Evolutionary conservation across 1,284 basidiomycete species (phyloP).

Genomic region (Hemileia vastatrix): DNA sequence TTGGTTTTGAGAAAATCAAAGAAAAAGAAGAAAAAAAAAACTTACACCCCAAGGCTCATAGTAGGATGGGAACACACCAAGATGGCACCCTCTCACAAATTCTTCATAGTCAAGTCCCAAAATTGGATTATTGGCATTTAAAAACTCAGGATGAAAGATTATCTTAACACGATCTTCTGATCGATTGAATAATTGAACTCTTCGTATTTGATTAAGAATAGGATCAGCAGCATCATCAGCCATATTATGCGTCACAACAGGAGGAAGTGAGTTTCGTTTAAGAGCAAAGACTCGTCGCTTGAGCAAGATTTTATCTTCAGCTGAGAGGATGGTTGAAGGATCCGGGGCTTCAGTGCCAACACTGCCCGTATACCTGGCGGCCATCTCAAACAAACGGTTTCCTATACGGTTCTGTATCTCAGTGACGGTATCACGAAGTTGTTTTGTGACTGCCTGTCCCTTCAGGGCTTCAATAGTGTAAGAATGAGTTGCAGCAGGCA

Average conservation of each 20-base stretch:
- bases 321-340: conserved; percentile 67
- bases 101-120: conserved; percentile 96
- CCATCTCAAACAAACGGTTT: conserved; percentile 81
- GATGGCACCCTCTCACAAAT: conserved; percentile 92
- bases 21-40: background rate
- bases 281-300: conserved; percentile 94
- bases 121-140: conserved; percentile 96
- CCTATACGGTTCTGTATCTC: conserved; percentile 91
- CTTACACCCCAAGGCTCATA: conserved; percentile 74
- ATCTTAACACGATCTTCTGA: conserved; percentile 80
- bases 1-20: background rate
- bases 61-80: conserved; percentile 96
- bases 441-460: conserved; percentile 94
- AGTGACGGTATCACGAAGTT: conserved; percentile 83
- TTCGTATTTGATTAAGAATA: conserved; percentile 79
- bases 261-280: conserved; percentile 83
- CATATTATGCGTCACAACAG: conserved; percentile 97
- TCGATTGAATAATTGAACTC: conserved; percentile 83
- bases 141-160: conserved; percentile 96
- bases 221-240: conserved; percentile 82
- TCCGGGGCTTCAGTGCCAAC: conserved; percentile 61
- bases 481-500: conserved; percentile 89
- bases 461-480: conserved; percentile 97
- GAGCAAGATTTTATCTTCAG: conserved; percentile 87
- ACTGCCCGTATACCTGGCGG: conserved; percentile 78